Evolutionary conservation across 1,139 yeast species (phyloP), one percentile per base, ranked within the genome.

Genomic region (Scheffersomyces stambukii): DNA sequence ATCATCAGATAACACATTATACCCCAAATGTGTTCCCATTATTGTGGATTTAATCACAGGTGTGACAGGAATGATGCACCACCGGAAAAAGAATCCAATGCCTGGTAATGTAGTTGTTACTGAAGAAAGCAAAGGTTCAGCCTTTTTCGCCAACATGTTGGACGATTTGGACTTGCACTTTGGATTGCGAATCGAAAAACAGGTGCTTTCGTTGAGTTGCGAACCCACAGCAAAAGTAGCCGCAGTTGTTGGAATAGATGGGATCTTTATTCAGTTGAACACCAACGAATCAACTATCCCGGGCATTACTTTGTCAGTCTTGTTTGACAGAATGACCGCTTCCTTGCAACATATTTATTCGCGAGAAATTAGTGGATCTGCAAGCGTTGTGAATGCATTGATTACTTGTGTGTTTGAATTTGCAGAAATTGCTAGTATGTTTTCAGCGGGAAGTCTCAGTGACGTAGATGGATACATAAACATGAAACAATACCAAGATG

Each of bases 141-240:
- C 58, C 21, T 64, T 69, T 27, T 50, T 73, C 21, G 53, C 59
- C 17, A 54, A 54, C 12, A 24, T 76, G 4, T 42, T 78, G 10
- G 55, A 67, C 16, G 70, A 73, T 17, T 55, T 82, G 35, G 89
- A 84, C 42, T 48, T 88, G 14, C 79, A 76, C 33, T 53, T 84
- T 30, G 77, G 81, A 1, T 44, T 88, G 4, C 63, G 74, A 28
- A 70, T 89, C 28, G 86, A 80, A 16, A 73, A 77, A 21, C 97
- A 91, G 49, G 75, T 72, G 29, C 52, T 91, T 17, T 73, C 83
- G 4, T 62, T 91, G 30, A 82, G 95, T 42, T 91, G 97, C 64
- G 91, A 84, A 39, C 97, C 98, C 0, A 79, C 81, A 9, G 97
- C 97, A 0, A 85, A 84, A 48, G 94, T 91, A 2, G 89, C 88